These are phyloP conservation scores for Kluyveromyces dobzhanskii DNA, from an alignment of 805 yeast genomes.

Conservation along the genomic window DNA sequence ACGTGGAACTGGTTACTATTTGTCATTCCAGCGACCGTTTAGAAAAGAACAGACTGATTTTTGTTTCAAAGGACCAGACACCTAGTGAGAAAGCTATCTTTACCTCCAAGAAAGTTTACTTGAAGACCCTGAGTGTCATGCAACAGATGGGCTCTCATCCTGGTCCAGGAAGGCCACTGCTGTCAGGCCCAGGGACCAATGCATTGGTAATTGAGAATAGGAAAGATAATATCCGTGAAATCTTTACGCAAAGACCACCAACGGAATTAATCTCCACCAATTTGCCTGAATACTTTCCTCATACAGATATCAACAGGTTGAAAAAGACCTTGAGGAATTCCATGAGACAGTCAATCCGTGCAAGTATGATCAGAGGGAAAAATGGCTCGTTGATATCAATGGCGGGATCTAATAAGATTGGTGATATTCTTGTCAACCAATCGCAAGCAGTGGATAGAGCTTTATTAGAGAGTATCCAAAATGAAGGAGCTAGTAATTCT, in stretches of 20 bases:
- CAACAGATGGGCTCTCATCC: constrained; percentile 10
- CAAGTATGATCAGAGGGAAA: constrained; percentile 24
- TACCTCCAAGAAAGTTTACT: constrained; percentile 41
- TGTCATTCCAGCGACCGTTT: constrained; percentile 67
- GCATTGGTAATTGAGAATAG: constrained; percentile 17
- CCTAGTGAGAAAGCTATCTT: constrained; percentile 58
- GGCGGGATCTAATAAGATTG: constrained; percentile 41
- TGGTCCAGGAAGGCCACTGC: neutral
- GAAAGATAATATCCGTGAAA: constrained; percentile 28
- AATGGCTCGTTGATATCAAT: constrained; percentile 14
- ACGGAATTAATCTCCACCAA: constrained; percentile 85
- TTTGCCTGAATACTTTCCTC: constrained; percentile 86
- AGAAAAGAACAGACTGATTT: constrained; percentile 60
- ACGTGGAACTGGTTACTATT: constrained; percentile 72
- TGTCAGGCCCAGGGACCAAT: constrained; percentile 3
- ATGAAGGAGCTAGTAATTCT: neutral
- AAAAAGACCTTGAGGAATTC: constrained; percentile 79
- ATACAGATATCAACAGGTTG: constrained; percentile 59
- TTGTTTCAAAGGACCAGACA: constrained; percentile 53
- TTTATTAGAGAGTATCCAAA: constrained; percentile 27
- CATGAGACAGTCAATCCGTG: constrained; percentile 64
- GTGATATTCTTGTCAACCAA: constrained; percentile 52
- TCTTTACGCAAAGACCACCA: constrained; percentile 89
- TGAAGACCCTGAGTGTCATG: constrained; percentile 19
- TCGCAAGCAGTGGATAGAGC: constrained; percentile 48